phyloP scores from a whole-genome alignment of 768 basidiomycete genomes.

The Amanita muscaria region DNA sequence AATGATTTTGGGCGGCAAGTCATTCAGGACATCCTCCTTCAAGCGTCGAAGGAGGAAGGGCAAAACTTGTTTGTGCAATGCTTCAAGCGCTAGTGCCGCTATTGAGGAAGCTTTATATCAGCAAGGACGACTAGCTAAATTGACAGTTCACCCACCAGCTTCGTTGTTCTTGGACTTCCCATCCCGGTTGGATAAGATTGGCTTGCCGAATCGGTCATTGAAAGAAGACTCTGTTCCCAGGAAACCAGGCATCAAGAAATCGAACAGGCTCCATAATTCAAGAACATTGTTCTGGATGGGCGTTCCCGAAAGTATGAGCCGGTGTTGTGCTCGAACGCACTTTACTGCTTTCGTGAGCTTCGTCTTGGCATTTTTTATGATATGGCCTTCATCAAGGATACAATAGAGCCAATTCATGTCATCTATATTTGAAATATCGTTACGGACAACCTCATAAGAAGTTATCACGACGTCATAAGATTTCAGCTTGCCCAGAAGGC shows the following conservation, averaged over 20 bases:
- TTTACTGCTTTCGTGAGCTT: slow-evolving; percentile 97
- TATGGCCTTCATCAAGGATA: slow-evolving; percentile 95
- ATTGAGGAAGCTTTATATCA: slow-evolving; percentile 5
- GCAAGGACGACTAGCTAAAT: neutral
- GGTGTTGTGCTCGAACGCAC: slow-evolving; percentile 80
- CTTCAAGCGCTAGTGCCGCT: slow-evolving; percentile 93
- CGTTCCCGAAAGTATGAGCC: slow-evolving; percentile 91
- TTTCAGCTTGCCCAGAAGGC: slow-evolving; percentile 54
- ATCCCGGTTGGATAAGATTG: slow-evolving; percentile 89
- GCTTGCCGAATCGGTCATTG: slow-evolving; percentile 93
- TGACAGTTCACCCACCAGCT: slow-evolving; percentile 74
- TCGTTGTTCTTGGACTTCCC: slow-evolving; percentile 93
- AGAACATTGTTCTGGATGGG: slow-evolving; percentile 99
- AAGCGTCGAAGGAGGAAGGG: slow-evolving; percentile 93
- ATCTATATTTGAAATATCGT: slow-evolving; percentile 75
- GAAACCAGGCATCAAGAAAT: slow-evolving; percentile 99
- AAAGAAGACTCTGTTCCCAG: slow-evolving; percentile 92
- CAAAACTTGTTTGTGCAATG: slow-evolving; percentile 97
- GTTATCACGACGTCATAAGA: slow-evolving; percentile 89
- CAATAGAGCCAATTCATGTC: slow-evolving; percentile 87
- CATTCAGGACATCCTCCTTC: slow-evolving; percentile 94
- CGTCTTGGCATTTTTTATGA: slow-evolving; percentile 98
- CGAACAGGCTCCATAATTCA: slow-evolving; percentile 97
- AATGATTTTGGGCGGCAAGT: slow-evolving; percentile 97
- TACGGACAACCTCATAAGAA: slow-evolving; percentile 95